A percentile compares a stretch with the other conserved stretches of the same genome.
Evolutionary conservation across 495 filamentous ascomycete species (phyloP).

Genomic region (Delitschia confertaspora): DNA sequence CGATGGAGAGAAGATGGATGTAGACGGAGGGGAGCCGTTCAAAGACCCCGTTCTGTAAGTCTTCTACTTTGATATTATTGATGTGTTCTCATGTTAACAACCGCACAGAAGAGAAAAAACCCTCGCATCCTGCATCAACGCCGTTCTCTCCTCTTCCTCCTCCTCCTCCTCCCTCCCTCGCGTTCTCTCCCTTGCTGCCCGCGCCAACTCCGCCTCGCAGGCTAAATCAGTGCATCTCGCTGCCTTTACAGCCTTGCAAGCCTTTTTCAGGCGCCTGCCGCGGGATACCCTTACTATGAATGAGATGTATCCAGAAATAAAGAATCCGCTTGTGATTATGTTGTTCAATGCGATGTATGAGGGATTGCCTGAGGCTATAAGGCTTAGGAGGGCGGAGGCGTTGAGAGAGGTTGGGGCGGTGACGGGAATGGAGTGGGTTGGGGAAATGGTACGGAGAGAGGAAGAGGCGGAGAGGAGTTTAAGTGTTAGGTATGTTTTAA

Average conservation of each 20-base stretch:
- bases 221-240: constrained; percentile 18
- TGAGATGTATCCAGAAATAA: background rate
- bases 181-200: constrained; percentile 10
- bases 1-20: constrained; percentile 50
- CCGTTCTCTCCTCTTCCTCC: constrained; percentile 6
- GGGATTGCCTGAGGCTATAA: constrained; percentile 24
- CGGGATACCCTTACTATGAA: background rate
- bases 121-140: constrained; percentile 17
- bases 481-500: constrained; percentile 16
- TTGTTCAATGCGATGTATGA: constrained; percentile 25
- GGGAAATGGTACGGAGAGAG: constrained; percentile 18
- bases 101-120: constrained; percentile 23
- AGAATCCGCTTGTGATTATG: constrained; percentile 8
- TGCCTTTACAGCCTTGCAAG: constrained; percentile 19
- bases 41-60: constrained; percentile 25
- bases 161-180: constrained; percentile 8
- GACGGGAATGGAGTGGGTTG: constrained; percentile 8
- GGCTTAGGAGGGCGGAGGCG: constrained; percentile 25
- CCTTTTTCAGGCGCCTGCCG: constrained; percentile 18
- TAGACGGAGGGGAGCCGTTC: constrained; percentile 37
- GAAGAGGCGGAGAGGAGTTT: constrained; percentile 24
- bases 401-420: constrained; percentile 17
- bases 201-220: constrained; percentile 13
- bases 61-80: background rate
- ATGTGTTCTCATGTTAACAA: constrained; percentile 3